Percentiles rank a stretch among this genome's conserved stretches.
These are phyloP conservation scores for Aethionema arabicum DNA, from an alignment of 345 rosid species.

Conservation along the genomic window DNA sequence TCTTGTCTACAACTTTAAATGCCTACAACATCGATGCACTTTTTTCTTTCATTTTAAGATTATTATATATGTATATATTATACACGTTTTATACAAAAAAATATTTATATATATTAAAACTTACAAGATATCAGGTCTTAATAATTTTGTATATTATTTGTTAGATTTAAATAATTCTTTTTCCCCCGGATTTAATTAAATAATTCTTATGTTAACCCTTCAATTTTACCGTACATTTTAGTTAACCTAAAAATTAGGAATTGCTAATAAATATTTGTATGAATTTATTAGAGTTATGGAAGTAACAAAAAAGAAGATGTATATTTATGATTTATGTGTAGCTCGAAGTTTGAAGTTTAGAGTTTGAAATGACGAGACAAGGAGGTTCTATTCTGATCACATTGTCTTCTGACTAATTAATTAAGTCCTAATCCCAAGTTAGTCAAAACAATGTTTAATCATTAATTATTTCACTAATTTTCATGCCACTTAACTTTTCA, in stretches of 20 bases:
- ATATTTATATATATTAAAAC: not conserved
- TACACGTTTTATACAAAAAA: not conserved
- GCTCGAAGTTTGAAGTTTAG: not conserved
- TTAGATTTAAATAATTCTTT: too few species aligned
- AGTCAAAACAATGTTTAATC: slow-evolving; percentile 1
- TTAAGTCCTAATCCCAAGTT: slow-evolving; percentile 8
- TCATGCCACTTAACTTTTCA: slow-evolving; percentile 20
- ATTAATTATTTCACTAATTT: slow-evolving; percentile 4
- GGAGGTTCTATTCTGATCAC: slow-evolving; percentile 7
- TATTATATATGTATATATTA: too few species aligned
- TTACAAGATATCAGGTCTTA: too few species aligned
- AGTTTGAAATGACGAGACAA: not conserved
- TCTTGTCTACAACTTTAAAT: slow-evolving; percentile 12
- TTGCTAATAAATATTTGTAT: not conserved
- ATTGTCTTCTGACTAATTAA: not conserved
- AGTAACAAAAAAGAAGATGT: not conserved
- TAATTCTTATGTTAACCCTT: too few species aligned
- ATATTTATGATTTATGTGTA: not conserved
- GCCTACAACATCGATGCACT: not conserved
- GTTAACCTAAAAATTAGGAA: too few species aligned
- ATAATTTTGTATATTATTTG: too few species aligned
- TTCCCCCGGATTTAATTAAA: too few species aligned
- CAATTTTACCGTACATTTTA: too few species aligned
- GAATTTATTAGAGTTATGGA: too few species aligned
- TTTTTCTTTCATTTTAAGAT: not conserved